Percentiles rank a stretch among this genome's conserved stretches.
Evolutionary conservation across 768 basidiomycete species (phyloP).

Genomic region (Fibroporia radiculosa): DNA sequence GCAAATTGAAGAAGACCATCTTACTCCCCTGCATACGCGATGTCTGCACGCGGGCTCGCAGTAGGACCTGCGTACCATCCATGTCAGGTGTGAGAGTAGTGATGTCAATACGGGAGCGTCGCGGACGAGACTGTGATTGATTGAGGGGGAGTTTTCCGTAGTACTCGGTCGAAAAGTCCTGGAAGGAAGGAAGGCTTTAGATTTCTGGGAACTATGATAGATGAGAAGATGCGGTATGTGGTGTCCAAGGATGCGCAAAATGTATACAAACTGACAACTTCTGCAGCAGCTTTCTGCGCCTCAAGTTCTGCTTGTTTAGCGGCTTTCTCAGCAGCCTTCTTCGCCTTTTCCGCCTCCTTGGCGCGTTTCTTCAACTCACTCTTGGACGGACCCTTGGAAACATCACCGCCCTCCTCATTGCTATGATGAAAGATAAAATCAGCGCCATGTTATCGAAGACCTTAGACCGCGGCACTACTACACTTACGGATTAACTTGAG

Average conservation of each 20-base stretch:
- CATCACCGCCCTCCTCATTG: slow-evolving; percentile 17
- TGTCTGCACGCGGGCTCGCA: slow-evolving; percentile 89
- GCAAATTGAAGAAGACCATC: slow-evolving; percentile 90
- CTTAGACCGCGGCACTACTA: neutral
- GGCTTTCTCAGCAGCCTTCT: slow-evolving; percentile 81
- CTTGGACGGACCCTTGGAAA: slow-evolving; percentile 62
- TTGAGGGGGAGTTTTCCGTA: slow-evolving; percentile 88
- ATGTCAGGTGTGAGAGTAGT: slow-evolving; percentile 48
- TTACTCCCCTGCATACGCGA: slow-evolving; percentile 90
- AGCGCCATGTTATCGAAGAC: neutral
- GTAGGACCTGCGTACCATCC: slow-evolving; percentile 67
- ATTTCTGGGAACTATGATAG: neutral
- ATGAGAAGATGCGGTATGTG: neutral
- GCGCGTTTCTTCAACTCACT: slow-evolving; percentile 86
- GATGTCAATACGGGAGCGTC: slow-evolving; percentile 57
- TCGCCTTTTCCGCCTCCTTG: slow-evolving; percentile 86
- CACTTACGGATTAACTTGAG: slow-evolving; percentile 13
- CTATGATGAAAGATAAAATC: slow-evolving; percentile 3
- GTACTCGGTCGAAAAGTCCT: slow-evolving; percentile 74
- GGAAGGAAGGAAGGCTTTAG: slow-evolving; percentile 1
- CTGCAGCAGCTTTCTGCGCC: slow-evolving; percentile 55
- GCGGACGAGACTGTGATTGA: slow-evolving; percentile 77
- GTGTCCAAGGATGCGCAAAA: neutral
- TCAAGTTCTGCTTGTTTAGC: slow-evolving; percentile 73
- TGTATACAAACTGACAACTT: slow-evolving; percentile 39